A percentile compares a stretch with the other conserved stretches of the same genome.
Conservation (phyloP, 2,329 filamentous ascomycete genomes). For the Arthrobotrys conoides region DNA sequence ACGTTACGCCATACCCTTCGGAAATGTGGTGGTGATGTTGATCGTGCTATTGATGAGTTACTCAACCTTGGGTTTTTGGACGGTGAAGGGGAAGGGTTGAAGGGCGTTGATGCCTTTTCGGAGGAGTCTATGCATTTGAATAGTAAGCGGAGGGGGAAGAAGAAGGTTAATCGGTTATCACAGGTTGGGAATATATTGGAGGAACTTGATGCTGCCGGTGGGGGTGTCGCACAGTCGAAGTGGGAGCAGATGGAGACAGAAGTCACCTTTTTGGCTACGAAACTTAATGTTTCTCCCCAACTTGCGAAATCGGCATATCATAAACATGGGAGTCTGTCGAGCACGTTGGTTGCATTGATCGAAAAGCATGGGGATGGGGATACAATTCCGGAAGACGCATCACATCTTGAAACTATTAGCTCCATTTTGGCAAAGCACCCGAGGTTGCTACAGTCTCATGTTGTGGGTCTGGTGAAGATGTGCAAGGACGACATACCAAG, state of each 20-base stretch:
- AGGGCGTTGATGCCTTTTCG: constrained; percentile 63
- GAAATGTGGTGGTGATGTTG: constrained; percentile 61
- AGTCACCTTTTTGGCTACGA: constrained; percentile 61
- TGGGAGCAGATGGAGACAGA: constrained; percentile 63
- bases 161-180: constrained; percentile 48
- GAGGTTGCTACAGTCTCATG: constrained; percentile 45
- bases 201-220: constrained; percentile 40
- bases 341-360: constrained; percentile 61
- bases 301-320: constrained; percentile 62
- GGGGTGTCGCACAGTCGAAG: constrained; percentile 36
- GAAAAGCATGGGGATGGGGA: constrained; percentile 47
- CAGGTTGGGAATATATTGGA: constrained; percentile 43
- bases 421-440: constrained; percentile 44
- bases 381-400: constrained; percentile 58
- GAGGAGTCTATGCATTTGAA: constrained; percentile 49
- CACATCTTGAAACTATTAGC: constrained; percentile 59
- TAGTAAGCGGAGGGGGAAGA: constrained; percentile 45
- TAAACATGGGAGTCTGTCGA: constrained; percentile 57
- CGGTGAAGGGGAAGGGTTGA: constrained; percentile 60
- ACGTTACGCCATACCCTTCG: constrained; percentile 61
- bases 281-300: constrained; percentile 58
- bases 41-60: constrained; percentile 62
- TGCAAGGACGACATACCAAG: constrained; percentile 62
- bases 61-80: constrained; percentile 61
- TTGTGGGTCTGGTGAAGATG: constrained; percentile 61